A percentile compares a stretch with the other conserved stretches of the same genome.
These are phyloP conservation scores for Pyracantha coccinea DNA, from an alignment of 331 rosid species.

Conservation along the genomic window DNA sequence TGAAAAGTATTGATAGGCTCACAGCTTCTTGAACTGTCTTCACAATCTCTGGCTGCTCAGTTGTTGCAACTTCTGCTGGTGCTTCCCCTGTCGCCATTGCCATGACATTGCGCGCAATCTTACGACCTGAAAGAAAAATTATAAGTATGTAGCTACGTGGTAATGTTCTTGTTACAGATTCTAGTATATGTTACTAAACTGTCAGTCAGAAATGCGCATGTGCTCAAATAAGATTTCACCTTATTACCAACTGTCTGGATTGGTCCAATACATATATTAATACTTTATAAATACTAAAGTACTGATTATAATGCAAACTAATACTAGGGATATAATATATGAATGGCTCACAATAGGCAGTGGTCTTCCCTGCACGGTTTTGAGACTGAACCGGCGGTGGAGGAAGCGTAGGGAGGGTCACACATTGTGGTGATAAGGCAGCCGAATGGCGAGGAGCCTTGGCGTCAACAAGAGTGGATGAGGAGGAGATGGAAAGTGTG, in stretches of 20 bases:
- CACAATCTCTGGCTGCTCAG: slow-evolving; percentile 61
- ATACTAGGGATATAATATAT: not conserved
- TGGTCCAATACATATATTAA: not conserved
- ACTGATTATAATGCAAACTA: not conserved
- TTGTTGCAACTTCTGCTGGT: slow-evolving; percentile 54
- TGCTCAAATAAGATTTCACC: not conserved
- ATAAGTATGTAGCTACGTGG: not conserved
- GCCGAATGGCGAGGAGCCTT: slow-evolving; percentile 53
- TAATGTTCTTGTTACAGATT: not conserved
- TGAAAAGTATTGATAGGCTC: slow-evolving; percentile 3
- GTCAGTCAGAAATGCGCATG: not conserved
- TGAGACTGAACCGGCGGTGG: slow-evolving; percentile 45
- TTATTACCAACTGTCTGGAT: not conserved
- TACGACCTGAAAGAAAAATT: slow-evolving; percentile 40
- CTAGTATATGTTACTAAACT: not conserved
- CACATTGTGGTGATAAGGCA: slow-evolving; percentile 54
- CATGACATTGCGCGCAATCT: slow-evolving; percentile 66
- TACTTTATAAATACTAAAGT: too few relatives aligned
- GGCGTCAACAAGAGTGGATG: slow-evolving; percentile 59
- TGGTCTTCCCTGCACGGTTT: slow-evolving; percentile 53
- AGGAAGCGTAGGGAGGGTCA: slow-evolving; percentile 62
- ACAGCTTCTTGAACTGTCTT: slow-evolving; percentile 64
- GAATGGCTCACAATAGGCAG: slow-evolving; percentile 50
- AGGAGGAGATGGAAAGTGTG: slow-evolving; percentile 66
- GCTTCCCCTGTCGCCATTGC: slow-evolving; percentile 96